These are phyloP conservation scores for Diplocarpon rosae DNA, from an alignment of 2,329 filamentous ascomycete species.

Conservation along the genomic window DNA sequence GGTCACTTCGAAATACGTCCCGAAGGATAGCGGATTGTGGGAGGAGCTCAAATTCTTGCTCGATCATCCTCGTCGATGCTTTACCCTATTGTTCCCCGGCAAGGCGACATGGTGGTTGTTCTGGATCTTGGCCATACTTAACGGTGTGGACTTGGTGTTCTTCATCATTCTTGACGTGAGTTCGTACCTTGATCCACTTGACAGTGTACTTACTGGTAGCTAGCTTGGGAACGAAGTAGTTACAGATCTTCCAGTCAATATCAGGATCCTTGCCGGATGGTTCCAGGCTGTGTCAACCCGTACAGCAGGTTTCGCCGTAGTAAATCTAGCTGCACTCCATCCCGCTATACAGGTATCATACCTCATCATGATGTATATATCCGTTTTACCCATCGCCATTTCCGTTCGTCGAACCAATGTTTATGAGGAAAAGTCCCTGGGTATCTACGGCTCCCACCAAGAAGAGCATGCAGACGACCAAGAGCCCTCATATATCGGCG, in stretches of 20 bases:
- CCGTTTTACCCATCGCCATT: slow-evolving; percentile 92
- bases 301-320: slow-evolving; percentile 79
- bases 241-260: slow-evolving; percentile 54
- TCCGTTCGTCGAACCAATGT: slow-evolving; percentile 90
- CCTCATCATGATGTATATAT: slow-evolving; percentile 99
- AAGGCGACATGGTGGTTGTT: slow-evolving; percentile 95
- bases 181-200: slow-evolving; percentile 14
- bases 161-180: slow-evolving; percentile 85
- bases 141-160: slow-evolving; percentile 75
- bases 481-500: slow-evolving; percentile 70
- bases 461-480: slow-evolving; percentile 40
- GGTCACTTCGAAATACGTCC: slow-evolving; percentile 57
- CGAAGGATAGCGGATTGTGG: slow-evolving; percentile 60
- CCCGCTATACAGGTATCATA: slow-evolving; percentile 91
- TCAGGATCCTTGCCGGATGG: slow-evolving; percentile 72
- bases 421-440: slow-evolving; percentile 83
- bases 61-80: slow-evolving; percentile 91
- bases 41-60: slow-evolving; percentile 86
- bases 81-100: slow-evolving; percentile 85
- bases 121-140: slow-evolving; percentile 70
- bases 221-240: slow-evolving; percentile 64
- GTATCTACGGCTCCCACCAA: slow-evolving; percentile 50
- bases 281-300: slow-evolving; percentile 86
- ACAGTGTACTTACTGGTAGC: slow-evolving; percentile 8
- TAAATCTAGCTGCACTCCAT: slow-evolving; percentile 68